Evolutionary conservation across 208 protist species (phyloP).

Genomic region (Trypanosoma lewisi): DNA sequence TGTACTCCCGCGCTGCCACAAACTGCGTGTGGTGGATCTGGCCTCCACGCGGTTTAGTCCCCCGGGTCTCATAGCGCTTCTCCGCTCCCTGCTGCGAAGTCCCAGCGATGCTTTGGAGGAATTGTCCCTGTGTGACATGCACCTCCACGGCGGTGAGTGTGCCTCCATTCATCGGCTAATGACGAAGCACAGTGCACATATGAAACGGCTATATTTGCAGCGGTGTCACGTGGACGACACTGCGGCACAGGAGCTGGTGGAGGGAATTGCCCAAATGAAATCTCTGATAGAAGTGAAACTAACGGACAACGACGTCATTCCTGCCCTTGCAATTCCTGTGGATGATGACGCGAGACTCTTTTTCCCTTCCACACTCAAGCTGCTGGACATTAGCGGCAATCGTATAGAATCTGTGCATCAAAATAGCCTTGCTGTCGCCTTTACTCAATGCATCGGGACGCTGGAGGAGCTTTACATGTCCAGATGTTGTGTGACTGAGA

Average conservation of each 20-base stretch:
- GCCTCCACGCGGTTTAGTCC: constrained; percentile 12
- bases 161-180: constrained; percentile 10
- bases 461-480: constrained; percentile 53
- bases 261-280: constrained; percentile 22
- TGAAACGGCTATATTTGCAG: constrained; percentile 27
- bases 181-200: constrained; percentile 9
- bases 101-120: constrained; percentile 15
- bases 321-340: constrained; percentile 31
- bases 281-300: constrained; percentile 32
- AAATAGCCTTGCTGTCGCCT: constrained; percentile 24
- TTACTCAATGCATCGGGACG: constrained; percentile 25
- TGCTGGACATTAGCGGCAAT: constrained; percentile 49
- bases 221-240: constrained; percentile 41
- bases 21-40: constrained; percentile 9
- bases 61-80: neutral
- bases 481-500: constrained; percentile 33
- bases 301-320: constrained; percentile 41
- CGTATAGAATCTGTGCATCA: constrained; percentile 31
- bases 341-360: constrained; percentile 1
- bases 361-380: constrained; percentile 36
- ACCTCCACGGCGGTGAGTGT: constrained; percentile 27
- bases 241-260: constrained; percentile 28
- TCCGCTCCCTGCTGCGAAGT: neutral
- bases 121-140: constrained; percentile 22
- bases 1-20: constrained; percentile 5